These are phyloP conservation scores for Kuraishia hungarica DNA, from an alignment of 805 yeast species.

Conservation along the genomic window DNA sequence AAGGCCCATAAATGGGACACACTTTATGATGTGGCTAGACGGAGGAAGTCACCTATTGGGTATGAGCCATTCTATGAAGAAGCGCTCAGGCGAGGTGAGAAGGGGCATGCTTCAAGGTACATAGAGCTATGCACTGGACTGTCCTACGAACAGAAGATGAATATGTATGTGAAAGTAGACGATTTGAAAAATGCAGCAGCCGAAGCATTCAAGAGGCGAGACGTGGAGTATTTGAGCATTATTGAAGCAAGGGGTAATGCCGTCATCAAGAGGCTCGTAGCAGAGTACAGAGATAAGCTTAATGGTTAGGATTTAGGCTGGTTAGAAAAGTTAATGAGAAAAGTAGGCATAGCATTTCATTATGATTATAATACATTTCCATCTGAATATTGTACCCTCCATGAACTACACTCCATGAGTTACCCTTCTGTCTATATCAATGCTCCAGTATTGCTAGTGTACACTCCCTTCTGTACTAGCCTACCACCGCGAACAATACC, in stretches of 20 bases:
- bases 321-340: too few species aligned
- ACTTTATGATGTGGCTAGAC: constrained; percentile 41
- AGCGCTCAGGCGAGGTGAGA: constrained; percentile 44
- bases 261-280: constrained; percentile 6
- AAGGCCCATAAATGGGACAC: constrained; percentile 44
- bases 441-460: background rate
- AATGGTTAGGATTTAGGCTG: constrained; percentile 8
- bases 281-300: constrained; percentile 7
- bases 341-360: too few species aligned
- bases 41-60: constrained; percentile 61
- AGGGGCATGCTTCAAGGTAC: constrained; percentile 51
- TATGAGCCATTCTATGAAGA: constrained; percentile 54
- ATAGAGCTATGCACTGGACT: constrained; percentile 41
- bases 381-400: too few species aligned
- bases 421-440: background rate
- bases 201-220: constrained; percentile 38
- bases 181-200: constrained; percentile 42
- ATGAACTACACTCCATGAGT: too few species aligned
- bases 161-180: constrained; percentile 42
- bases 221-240: constrained; percentile 22
- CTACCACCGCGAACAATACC: constrained; percentile 37
- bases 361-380: too few species aligned
- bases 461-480: constrained; percentile 12
- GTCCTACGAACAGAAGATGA: constrained; percentile 35
- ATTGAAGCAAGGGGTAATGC: constrained; percentile 16